A percentile compares a stretch with the other conserved stretches of the same genome.
These are phyloP conservation scores for Metschnikowia sp. DNA, from an alignment of 805 yeast species.

Conservation along the genomic window DNA sequence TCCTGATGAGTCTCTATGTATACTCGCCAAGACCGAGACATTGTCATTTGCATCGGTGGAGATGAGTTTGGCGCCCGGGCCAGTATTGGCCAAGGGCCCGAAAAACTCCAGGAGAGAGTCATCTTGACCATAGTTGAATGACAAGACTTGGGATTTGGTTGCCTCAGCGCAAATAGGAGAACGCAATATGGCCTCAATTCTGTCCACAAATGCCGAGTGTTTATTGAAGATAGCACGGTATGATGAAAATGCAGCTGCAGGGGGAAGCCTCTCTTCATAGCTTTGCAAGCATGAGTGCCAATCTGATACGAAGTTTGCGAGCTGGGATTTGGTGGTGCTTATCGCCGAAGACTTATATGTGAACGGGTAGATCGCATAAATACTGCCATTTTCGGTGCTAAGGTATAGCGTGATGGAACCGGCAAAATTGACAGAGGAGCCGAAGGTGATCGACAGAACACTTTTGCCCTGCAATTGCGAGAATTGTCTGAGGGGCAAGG, in stretches of 20 bases:
- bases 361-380: slow-evolving; percentile 16
- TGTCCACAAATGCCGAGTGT: slow-evolving; percentile 7
- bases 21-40: slow-evolving; percentile 7
- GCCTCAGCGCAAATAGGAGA: slow-evolving; percentile 6
- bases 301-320: slow-evolving; percentile 9
- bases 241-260: slow-evolving; percentile 7
- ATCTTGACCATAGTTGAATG: background rate
- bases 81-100: slow-evolving; percentile 9
- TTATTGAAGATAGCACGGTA: slow-evolving; percentile 3
- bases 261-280: slow-evolving; percentile 10
- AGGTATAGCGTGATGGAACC: slow-evolving; percentile 16
- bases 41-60: slow-evolving; percentile 4
- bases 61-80: slow-evolving; percentile 3
- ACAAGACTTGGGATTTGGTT: background rate
- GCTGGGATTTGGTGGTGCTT: slow-evolving; percentile 9
- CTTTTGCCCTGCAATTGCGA: slow-evolving; percentile 4
- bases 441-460: slow-evolving; percentile 15
- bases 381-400: slow-evolving; percentile 9
- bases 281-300: slow-evolving; percentile 4
- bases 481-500: slow-evolving; percentile 3
- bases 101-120: slow-evolving; percentile 1
- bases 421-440: slow-evolving; percentile 11
- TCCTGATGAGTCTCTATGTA: slow-evolving; percentile 1
- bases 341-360: slow-evolving; percentile 5
- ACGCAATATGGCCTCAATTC: slow-evolving; percentile 3